phyloP scores from a whole-genome alignment of 2,329 filamentous ascomycete genomes.

The Ceratocystis cacaofunesta region DNA sequence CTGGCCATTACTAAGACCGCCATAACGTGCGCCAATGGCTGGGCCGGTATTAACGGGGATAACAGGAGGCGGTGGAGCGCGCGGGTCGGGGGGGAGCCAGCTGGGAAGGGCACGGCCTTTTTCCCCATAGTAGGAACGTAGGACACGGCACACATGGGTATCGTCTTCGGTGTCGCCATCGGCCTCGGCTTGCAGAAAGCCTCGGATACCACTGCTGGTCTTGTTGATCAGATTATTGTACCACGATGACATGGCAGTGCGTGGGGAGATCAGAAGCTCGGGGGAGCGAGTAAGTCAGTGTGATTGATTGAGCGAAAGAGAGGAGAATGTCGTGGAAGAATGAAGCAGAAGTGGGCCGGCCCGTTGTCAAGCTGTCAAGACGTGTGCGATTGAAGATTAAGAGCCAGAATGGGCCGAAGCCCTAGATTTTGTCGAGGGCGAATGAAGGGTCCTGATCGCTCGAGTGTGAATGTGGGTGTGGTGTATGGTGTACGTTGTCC shows the following conservation, averaged over 20 bases:
- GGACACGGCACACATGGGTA: slow-evolving; percentile 84
- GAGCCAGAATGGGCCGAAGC: background rate
- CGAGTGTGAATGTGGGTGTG: background rate
- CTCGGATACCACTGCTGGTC: slow-evolving; percentile 51
- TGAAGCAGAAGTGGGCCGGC: background rate
- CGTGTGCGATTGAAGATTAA: background rate
- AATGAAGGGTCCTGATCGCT: background rate
- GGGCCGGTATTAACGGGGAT: slow-evolving; percentile 39
- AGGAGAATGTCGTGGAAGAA: background rate
- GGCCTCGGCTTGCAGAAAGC: slow-evolving; percentile 50
- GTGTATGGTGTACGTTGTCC: background rate
- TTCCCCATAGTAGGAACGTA: slow-evolving; percentile 84
- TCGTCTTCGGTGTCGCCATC: slow-evolving; percentile 73
- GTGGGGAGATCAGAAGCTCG: background rate
- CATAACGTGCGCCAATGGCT: slow-evolving; percentile 40
- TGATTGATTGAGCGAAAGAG: background rate
- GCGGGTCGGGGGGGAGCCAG: slow-evolving; percentile 88
- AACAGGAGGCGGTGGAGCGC: slow-evolving; percentile 38
- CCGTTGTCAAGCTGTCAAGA: background rate
- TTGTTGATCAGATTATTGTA: slow-evolving; percentile 59
- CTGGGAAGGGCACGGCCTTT: slow-evolving; percentile 65
- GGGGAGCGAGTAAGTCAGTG: background rate
- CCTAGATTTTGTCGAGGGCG: background rate
- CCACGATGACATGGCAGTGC: slow-evolving; percentile 53
- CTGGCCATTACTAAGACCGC: slow-evolving; percentile 28